A percentile compares a stretch with the other conserved stretches of the same genome.
These are phyloP conservation scores for Cucumis cinereus DNA, from an alignment of 306 rosid genomes.

Conservation along the genomic window DNA sequence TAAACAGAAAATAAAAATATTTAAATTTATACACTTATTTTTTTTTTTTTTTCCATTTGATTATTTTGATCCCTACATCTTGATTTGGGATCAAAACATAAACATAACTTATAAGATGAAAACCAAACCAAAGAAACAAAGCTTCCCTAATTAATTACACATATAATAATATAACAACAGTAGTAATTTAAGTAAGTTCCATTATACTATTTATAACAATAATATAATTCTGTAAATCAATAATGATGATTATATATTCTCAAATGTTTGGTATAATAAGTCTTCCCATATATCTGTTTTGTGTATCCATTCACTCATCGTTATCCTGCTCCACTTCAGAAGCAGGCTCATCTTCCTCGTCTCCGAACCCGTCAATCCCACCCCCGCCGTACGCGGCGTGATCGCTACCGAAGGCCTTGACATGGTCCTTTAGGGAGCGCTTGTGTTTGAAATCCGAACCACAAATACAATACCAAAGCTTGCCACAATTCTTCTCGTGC, in stretches of 20 bases:
- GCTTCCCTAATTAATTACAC: constrained; percentile 7
- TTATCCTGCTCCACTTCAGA: constrained; percentile 93
- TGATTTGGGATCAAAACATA: constrained; percentile 1
- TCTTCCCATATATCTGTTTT: not conserved
- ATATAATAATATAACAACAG: not conserved
- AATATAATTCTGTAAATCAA: not conserved
- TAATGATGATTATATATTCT: not conserved
- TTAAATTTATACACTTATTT: not conserved
- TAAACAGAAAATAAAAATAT: not conserved
- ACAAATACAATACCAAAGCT: constrained; percentile 91
- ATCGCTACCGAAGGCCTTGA: constrained; percentile 80
- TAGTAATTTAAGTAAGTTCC: not conserved
- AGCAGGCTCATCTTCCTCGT: constrained; percentile 93
- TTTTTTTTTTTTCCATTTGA: not conserved
- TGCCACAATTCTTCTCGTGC: constrained; percentile 94
- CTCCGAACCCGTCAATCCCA: constrained; percentile 46
- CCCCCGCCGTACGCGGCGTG: constrained; percentile 81
- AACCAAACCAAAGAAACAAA: not conserved
- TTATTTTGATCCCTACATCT: not conserved
- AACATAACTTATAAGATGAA: not conserved
- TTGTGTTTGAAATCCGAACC: constrained; percentile 97
- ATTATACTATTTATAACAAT: not conserved
- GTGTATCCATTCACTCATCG: constrained; percentile 39
- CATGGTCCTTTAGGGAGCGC: constrained; percentile 85
- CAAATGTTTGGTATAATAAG: not conserved